Evolutionary conservation across 805 yeast species (phyloP), one percentile per base, ranked within the genome.

Genomic region (Lipomyces yamadae): DNA sequence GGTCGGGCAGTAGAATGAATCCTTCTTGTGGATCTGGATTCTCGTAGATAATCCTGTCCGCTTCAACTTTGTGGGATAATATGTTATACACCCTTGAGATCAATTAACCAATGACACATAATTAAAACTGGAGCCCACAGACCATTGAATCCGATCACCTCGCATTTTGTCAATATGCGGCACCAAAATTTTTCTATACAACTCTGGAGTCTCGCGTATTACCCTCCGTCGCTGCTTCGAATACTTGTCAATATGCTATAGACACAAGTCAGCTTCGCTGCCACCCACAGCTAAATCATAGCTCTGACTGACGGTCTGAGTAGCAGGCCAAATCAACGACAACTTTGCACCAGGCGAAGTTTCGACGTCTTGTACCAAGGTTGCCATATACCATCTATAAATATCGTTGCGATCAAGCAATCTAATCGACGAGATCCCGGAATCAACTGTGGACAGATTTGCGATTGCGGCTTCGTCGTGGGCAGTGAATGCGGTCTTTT

Each of bases 261-360:
- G 8, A 24, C 24, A 24, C 6, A 8, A 6, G 24, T 42, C 24
- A 3, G 13, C 34, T 35, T 6, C 15, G 34, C 39, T 32, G 11
- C 7, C 30, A 5, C 24, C 56, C 53, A 10, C 29, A 8, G 1
- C 24, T 24, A 24, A 1, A 24, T 4, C 18, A 18, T 34, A 39
- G 39, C 29, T 11, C 18, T 15, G 13, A 53, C 68, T 32, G 60
- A 69, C 72, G 6, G 66, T 85, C 58, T 86, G 87, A 0, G 97
- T 89, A 0, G 98, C 98, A 1, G 99, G 99, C 76, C 85, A 92
- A 33, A 94, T 87, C 64, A 94, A 72, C 72, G 89, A 92, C 63
- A 91, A 72, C 74, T 93, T 92, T 15, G 88, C 88, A 0, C 86
- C 83, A 0, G 96, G 91, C 3, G 72, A 72, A 0, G 72, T 70